Percentiles rank a stretch among this genome's conserved stretches.
Conservation (phyloP, 768 basidiomycete species). For the Agrocybe praecox region DNA sequence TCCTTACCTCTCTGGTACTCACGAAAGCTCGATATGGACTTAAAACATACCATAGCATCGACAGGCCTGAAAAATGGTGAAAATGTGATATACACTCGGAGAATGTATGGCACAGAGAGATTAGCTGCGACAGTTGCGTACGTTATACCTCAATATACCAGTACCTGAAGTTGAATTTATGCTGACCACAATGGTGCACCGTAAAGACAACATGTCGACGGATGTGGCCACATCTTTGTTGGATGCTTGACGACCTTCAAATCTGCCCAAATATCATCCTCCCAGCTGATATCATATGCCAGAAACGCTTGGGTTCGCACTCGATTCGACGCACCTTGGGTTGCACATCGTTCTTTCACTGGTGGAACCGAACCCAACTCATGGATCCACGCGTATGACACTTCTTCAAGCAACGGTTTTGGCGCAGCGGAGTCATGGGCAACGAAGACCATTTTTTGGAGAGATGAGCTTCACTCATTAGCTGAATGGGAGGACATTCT, state of each 20-base stretch:
- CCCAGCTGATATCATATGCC: background rate
- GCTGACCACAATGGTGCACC: too few species aligned
- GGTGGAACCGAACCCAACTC: background rate
- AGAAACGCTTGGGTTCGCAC: background rate
- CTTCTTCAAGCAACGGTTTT: background rate
- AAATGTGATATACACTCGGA: background rate
- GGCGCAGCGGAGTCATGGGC: background rate
- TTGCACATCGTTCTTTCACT: background rate
- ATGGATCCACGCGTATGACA: background rate
- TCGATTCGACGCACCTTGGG: background rate
- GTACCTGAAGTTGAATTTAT: too few species aligned
- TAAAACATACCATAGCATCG: background rate
- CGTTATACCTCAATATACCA: background rate
- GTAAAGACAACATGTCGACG: background rate
- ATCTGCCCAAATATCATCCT: background rate
- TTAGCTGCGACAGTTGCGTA: background rate
- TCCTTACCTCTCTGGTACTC: too few species aligned
- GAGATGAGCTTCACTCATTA: background rate
- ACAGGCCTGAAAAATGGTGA: background rate
- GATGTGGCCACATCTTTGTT: background rate
- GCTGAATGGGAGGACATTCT: background rate
- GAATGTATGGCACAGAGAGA: background rate
- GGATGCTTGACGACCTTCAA: background rate
- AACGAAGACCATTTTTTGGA: background rate
- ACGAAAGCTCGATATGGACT: background rate